Evolutionary conservation across 2,329 filamentous ascomycete genomes (phyloP).

Genomic region (Orbilia brochopaga): DNA sequence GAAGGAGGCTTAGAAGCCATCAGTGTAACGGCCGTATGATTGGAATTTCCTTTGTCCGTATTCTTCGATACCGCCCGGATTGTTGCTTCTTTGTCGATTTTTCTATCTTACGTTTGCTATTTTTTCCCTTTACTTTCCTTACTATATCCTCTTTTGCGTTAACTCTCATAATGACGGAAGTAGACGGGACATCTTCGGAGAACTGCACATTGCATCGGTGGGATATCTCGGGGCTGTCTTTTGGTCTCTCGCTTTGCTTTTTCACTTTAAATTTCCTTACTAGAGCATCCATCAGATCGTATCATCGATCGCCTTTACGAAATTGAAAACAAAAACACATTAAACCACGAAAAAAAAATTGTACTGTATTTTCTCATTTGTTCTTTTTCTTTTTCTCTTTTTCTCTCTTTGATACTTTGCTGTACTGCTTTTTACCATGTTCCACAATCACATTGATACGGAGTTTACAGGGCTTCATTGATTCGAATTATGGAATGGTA

Average conservation of each 20-base stretch:
- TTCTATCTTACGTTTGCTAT: slow-evolving; percentile 16
- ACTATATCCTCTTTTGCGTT: slow-evolving; percentile 10
- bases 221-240: not conserved
- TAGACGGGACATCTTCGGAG: slow-evolving; percentile 34
- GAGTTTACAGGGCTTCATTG: slow-evolving; percentile 49
- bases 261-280: slow-evolving; percentile 13
- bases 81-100: slow-evolving; percentile 13
- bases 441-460: slow-evolving; percentile 47
- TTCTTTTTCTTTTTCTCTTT: slow-evolving; percentile 6
- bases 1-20: slow-evolving; percentile 3
- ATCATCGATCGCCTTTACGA: slow-evolving; percentile 15
- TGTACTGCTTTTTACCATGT: slow-evolving; percentile 8
- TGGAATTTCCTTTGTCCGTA: slow-evolving; percentile 1
- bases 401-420: slow-evolving; percentile 1
- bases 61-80: not conserved
- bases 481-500: slow-evolving; percentile 26
- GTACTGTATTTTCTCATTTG: slow-evolving; percentile 16
- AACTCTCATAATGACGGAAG: slow-evolving; percentile 31
- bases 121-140: slow-evolving; percentile 29
- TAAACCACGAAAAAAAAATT: too few species aligned
- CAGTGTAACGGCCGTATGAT: slow-evolving; percentile 49
- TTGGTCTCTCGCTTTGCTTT: too few species aligned
- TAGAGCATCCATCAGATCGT: slow-evolving; percentile 31
- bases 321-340: not conserved
- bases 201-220: not conserved